phyloP scores from a whole-genome alignment of 345 rosid genomes.

The Populus davidiana region DNA sequence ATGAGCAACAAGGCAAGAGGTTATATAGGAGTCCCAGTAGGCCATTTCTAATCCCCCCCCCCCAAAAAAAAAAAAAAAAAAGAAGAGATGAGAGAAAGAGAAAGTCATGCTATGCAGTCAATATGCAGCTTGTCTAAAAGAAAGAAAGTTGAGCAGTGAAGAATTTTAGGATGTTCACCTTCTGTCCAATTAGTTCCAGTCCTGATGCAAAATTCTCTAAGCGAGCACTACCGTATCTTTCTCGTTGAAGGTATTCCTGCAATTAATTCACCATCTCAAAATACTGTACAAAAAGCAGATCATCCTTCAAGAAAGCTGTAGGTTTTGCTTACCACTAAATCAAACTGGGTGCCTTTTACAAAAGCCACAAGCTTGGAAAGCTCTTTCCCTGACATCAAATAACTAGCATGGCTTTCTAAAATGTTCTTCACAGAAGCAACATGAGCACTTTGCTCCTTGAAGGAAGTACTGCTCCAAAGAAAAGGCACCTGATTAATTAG shows the following conservation, averaged over 20 bases:
- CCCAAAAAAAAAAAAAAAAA: too few relatives aligned
- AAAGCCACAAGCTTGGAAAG: slow-evolving; percentile 97
- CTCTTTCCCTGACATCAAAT: slow-evolving; percentile 95
- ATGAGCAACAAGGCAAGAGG: neutral
- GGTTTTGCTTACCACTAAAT: slow-evolving; percentile 73
- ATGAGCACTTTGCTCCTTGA: slow-evolving; percentile 88
- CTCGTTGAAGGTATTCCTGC: slow-evolving; percentile 95
- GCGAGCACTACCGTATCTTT: slow-evolving; percentile 79
- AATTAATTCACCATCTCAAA: slow-evolving; percentile 14
- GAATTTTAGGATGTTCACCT: slow-evolving; percentile 38
- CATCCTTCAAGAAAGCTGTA: neutral
- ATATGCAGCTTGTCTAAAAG: neutral
- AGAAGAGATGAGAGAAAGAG: neutral
- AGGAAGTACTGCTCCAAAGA: slow-evolving; percentile 52
- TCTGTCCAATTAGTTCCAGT: slow-evolving; percentile 81
- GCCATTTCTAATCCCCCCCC: neutral
- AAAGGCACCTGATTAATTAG: slow-evolving; percentile 5
- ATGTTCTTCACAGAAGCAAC: slow-evolving; percentile 86
- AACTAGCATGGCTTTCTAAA: slow-evolving; percentile 91
- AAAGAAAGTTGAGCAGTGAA: neutral
- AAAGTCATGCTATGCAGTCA: neutral
- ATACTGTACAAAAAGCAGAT: slow-evolving; percentile 6
- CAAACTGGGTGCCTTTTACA: slow-evolving; percentile 98
- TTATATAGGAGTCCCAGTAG: neutral
- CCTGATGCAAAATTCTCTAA: slow-evolving; percentile 91